Evolutionary conservation across 2,329 filamentous ascomycete genomes (phyloP), one percentile per base, ranked within the genome.

Genomic region (Ophiostoma ips): DNA sequence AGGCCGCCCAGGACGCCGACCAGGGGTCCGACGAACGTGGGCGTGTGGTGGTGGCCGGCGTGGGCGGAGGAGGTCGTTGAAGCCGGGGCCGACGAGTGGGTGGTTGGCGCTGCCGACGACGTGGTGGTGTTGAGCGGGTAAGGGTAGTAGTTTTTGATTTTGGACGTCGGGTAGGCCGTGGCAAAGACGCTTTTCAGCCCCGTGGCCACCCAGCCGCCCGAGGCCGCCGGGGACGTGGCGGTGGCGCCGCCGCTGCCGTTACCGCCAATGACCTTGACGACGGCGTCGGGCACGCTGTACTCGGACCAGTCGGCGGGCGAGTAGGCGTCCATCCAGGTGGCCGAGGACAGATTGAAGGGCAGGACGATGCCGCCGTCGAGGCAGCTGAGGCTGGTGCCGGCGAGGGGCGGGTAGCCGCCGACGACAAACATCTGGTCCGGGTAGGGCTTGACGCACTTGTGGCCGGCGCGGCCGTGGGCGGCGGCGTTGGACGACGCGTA

Each of bases 341-440:
- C 71, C 34, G 74, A 77, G 10, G 77, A 83, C 48, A 88, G 68
- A 59, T 94, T 88, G 66, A 87, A 90, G 24, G 87, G 72, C 43
- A 78, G 70, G 34, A 85, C 63, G 1, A 74, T 67, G 6, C 68
- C 64, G n/a, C 70, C 68, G 2, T 68, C 64, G 1, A 84, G 62
- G 51, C 79, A 84, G 0, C 59, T 50, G 0, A 44, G 38, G 1
- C 5, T 41, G 1, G 13, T 28, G 1, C 63, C 66, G 1, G 59
- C 16, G 1, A 58, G 37, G 5, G 70, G 40, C 1, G 66, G 63
- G 55, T 77, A 83, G 11, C 87, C 87, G 24, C 87, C 87, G 13
- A 90, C 70, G 8, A 83, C 72, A 54, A 92, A 71, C 80, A 94
- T 88, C 63, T 90, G 86, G 52, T 83, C 80, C 15, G 87, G 82